Conservation (phyloP, 140 eudicot genomes). For the Bidens hawaiensis region DNA sequence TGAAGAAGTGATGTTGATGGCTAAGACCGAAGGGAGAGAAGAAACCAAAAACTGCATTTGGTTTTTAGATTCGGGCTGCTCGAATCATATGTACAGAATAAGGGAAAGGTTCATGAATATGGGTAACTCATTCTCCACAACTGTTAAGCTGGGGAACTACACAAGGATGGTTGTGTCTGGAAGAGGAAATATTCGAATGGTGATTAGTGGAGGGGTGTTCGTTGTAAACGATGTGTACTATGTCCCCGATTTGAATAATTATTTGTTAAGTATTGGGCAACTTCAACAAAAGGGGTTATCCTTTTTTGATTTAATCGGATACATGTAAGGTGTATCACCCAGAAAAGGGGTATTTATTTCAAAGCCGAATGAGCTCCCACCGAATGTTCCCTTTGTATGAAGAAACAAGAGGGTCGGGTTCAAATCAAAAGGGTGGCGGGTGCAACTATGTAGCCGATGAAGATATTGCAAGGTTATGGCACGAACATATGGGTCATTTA, state of each 20-base stretch:
- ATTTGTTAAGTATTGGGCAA: background rate
- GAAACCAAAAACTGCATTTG: background rate
- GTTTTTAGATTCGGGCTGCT: conserved; percentile 1
- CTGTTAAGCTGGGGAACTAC: background rate
- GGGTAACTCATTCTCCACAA: background rate
- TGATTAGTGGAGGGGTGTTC: too few relatives aligned
- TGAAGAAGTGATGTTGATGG: background rate
- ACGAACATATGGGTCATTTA: background rate
- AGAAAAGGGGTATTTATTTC: background rate
- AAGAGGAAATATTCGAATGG: background rate
- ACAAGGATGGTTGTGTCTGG: background rate
- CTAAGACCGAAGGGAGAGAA: background rate
- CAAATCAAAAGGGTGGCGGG: background rate
- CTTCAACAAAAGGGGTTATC: background rate
- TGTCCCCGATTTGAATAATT: conserved; percentile 1
- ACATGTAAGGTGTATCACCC: background rate
- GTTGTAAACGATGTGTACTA: background rate
- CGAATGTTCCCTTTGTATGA: background rate
- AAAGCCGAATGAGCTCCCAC: background rate
- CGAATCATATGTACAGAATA: background rate
- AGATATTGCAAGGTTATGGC: too few relatives aligned
- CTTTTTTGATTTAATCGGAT: background rate
- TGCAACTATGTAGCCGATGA: background rate
- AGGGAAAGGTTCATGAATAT: background rate
- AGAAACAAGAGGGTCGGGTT: background rate